Percentiles rank a stretch among this genome's conserved stretches.
Conservation (phyloP, 257 asterid species). For the Penstemon davidsonii region DNA sequence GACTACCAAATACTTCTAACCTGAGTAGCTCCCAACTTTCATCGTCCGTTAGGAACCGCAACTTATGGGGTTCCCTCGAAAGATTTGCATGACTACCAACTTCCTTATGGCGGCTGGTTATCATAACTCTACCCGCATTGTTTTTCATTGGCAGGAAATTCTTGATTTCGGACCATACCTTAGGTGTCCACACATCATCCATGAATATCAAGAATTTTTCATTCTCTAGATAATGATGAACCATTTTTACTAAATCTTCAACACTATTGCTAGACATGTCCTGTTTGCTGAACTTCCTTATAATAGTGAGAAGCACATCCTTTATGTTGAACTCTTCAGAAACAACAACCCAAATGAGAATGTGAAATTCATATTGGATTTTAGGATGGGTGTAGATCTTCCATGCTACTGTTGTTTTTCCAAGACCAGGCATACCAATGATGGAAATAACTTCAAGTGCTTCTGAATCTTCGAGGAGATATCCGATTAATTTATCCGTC, state of each 20-base stretch:
- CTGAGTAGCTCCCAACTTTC: conserved; percentile 33
- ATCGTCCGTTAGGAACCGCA: conserved; percentile 16
- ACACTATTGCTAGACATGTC: conserved; percentile 4
- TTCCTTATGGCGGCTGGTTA: conserved; percentile 30
- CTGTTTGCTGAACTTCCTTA: background rate
- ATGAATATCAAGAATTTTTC: conserved; percentile 33
- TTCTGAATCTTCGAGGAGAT: background rate
- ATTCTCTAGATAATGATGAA: background rate
- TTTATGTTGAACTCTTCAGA: conserved; percentile 20
- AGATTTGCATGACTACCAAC: conserved; percentile 31
- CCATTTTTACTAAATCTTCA: conserved; percentile 11
- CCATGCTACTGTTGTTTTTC: conserved; percentile 22
- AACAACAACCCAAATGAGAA: conserved; percentile 13
- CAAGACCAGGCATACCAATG: conserved; percentile 24
- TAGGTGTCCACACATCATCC: conserved; percentile 38
- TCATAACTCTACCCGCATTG: conserved; percentile 30
- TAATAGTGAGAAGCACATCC: conserved; percentile 21
- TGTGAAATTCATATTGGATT: conserved; percentile 10
- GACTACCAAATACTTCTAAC: conserved; percentile 31
- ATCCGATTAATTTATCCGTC: background rate
- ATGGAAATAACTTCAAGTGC: background rate
- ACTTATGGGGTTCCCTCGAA: conserved; percentile 12
- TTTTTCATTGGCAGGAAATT: conserved; percentile 26
- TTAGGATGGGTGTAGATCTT: background rate
- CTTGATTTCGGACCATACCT: conserved; percentile 27